A percentile compares a stretch with the other conserved stretches of the same genome.
Conservation (phyloP, 2,329 filamentous ascomycete genomes). For the Simplicillium sp. region DNA sequence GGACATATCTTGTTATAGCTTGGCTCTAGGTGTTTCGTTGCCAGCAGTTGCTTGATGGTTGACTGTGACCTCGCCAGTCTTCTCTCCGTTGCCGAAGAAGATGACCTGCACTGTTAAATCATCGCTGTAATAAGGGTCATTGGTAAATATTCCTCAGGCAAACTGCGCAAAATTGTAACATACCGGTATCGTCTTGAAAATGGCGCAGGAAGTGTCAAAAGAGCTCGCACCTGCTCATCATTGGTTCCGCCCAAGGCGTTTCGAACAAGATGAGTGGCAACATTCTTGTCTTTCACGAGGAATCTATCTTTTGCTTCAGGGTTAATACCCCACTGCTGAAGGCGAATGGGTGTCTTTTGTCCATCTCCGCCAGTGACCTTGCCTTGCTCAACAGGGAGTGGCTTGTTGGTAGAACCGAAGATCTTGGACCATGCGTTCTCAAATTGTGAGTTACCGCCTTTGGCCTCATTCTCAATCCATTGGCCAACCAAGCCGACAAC, state of each 20-base stretch:
- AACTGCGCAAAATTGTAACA: slow-evolving; percentile 11
- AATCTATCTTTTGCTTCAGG: slow-evolving; percentile 71
- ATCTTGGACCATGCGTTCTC: slow-evolving; percentile 59
- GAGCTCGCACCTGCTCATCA: slow-evolving; percentile 82
- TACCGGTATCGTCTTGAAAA: slow-evolving; percentile 87
- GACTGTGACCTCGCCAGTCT: slow-evolving; percentile 67
- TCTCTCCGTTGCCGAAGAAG: slow-evolving; percentile 82
- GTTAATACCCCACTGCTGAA: slow-evolving; percentile 83
- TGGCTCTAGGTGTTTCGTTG: slow-evolving; percentile 25
- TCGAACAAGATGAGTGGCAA: slow-evolving; percentile 86
- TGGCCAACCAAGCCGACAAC: slow-evolving; percentile 93
- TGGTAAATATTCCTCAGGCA: slow-evolving; percentile 9
- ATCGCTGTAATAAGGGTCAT: slow-evolving; percentile 47
- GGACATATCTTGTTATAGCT: slow-evolving; percentile 19
- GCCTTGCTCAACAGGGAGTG: slow-evolving; percentile 68
- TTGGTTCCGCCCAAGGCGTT: slow-evolving; percentile 93
- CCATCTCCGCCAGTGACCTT: slow-evolving; percentile 45
- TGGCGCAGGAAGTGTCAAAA: slow-evolving; percentile 84
- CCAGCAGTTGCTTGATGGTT: slow-evolving; percentile 78
- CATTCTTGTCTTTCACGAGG: slow-evolving; percentile 90
- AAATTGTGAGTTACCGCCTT: slow-evolving; percentile 52
- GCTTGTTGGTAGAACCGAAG: slow-evolving; percentile 39
- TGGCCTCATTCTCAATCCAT: slow-evolving; percentile 77
- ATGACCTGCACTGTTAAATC: slow-evolving; percentile 97
- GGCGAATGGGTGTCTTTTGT: slow-evolving; percentile 77